Base-by-base conservation (phyloP, 1,284 basidiomycete genomes). In the Ganoderma lingzhi region DNA sequence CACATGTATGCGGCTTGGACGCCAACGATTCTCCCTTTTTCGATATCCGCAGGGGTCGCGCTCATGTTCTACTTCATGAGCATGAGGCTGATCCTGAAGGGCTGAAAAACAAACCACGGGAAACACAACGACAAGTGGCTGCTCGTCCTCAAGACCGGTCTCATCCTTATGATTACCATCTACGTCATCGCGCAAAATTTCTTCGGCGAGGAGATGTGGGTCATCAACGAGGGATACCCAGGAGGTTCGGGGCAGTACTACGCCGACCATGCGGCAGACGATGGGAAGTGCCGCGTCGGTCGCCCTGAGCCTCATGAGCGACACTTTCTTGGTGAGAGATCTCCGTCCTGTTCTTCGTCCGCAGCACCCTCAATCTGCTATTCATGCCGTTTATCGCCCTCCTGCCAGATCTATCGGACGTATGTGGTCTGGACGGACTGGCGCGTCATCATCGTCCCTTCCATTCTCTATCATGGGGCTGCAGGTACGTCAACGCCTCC, bases 191-290 rank as follows among this genome's bases (percentile, higher is more conserved):
- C 70, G 1, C 66, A 75, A 30, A 61, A 61, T 6, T 62, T 70
- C 15, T 75, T 75, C 51, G 72, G 68, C 12, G 61, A 74, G 58
- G 66, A 70, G 58, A 72, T 72, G 74, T 75, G 72, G 72, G 69
- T 75, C 37, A 70, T 69, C 14, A 23, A 23, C 23, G 62, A 42
- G 30, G 60, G 70, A 41, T 66, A 61, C 15, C 71, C 72, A 1
- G 75, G 72, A 30, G 73, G 73, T 1, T 48, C 68, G 12, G 45
- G 61, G 1, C 64, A 53, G 30, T 76, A 71, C 35, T 59, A 70
- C 10, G 67, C 41, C 9, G 65, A 63, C 39, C 60, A 69, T n/a
- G n/a, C n/a, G n/a, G n/a, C 64, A 48, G 65, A 73, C 70, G 1
- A 35, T 64, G 63, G 72, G 68, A 2, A 67, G 66, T 4, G 60